A percentile compares a stretch with the other conserved stretches of the same genome.
Evolutionary conservation across 2,329 filamentous ascomycete genomes (phyloP).

Genomic region (Colletotrichum horii): DNA sequence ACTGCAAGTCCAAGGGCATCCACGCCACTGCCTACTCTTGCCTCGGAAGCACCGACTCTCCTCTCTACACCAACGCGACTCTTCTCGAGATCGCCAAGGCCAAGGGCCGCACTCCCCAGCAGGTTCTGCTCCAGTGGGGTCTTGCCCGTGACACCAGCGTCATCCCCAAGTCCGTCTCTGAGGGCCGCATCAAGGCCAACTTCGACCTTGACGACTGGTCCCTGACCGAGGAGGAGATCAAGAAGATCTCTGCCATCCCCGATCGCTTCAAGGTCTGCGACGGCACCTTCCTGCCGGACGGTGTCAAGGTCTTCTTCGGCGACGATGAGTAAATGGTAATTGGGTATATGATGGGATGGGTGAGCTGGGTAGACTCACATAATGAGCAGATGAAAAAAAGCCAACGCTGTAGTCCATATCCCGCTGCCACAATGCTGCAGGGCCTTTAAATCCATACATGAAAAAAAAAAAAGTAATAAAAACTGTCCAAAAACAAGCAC

Average conservation of each 20-base stretch:
- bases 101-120: constrained; percentile 74
- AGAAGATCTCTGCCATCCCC: constrained; percentile 68
- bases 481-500: neutral
- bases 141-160: constrained; percentile 82
- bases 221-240: constrained; percentile 74
- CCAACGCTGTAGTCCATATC: neutral
- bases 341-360: neutral
- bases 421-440: neutral
- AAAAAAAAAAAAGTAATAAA: constrained; percentile 7
- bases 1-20: constrained; percentile 75
- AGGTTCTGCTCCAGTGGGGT: constrained; percentile 82
- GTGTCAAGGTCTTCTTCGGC: constrained; percentile 79
- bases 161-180: constrained; percentile 83
- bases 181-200: constrained; percentile 76
- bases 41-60: constrained; percentile 74
- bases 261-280: constrained; percentile 85
- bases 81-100: constrained; percentile 66
- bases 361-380: constrained; percentile 2
- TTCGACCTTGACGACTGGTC: constrained; percentile 77
- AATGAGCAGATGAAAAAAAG: constrained; percentile 7
- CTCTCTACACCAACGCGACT: constrained; percentile 69
- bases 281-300: constrained; percentile 70
- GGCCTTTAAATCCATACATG: constrained; percentile 4
- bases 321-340: constrained; percentile 70
- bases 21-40: constrained; percentile 78